phyloP scores from a whole-genome alignment of 164 flowering plant species.

The Protea cynaroides region DNA sequence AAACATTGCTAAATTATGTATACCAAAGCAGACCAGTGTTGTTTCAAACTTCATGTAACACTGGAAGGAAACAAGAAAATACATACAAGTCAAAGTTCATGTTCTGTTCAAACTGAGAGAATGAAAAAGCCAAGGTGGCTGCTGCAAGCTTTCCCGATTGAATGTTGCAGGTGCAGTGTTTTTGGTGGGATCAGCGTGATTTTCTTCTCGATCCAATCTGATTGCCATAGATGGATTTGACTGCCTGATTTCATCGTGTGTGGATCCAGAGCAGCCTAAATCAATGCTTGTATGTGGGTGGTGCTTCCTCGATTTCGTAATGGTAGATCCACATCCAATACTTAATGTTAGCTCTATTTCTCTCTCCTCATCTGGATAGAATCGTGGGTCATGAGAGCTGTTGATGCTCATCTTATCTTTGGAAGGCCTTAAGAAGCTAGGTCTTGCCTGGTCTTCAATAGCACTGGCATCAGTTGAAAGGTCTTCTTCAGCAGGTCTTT shows the following conservation, averaged over 20 bases:
- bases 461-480: conserved; percentile 14
- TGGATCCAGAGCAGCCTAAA: conserved; percentile 10
- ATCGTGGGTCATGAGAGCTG: conserved; percentile 4
- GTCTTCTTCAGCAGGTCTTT: conserved; percentile 31
- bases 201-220: conserved; percentile 29
- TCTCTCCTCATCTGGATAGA: conserved; percentile 19
- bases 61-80: conserved; percentile 4
- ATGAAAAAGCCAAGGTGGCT: conserved; percentile 56
- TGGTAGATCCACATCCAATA: conserved; percentile 37
- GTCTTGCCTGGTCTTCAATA: conserved; percentile 14
- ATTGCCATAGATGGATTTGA: conserved; percentile 17
- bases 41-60: conserved; percentile 3
- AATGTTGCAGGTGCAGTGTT: conserved; percentile 25
- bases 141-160: conserved; percentile 34
- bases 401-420: conserved; percentile 11
- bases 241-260: conserved; percentile 15
- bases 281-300: background rate
- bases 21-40: conserved; percentile 4
- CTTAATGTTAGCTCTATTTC: conserved; percentile 63
- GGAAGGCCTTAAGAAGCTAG: conserved; percentile 9
- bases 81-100: conserved; percentile 13
- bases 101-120: conserved; percentile 41
- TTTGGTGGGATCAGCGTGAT: conserved; percentile 22
- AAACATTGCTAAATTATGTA: conserved; percentile 6
- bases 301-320: conserved; percentile 17